These are phyloP conservation scores for Pinus taeda DNA, from an alignment of 75 land plant genomes.

Conservation along the genomic window DNA sequence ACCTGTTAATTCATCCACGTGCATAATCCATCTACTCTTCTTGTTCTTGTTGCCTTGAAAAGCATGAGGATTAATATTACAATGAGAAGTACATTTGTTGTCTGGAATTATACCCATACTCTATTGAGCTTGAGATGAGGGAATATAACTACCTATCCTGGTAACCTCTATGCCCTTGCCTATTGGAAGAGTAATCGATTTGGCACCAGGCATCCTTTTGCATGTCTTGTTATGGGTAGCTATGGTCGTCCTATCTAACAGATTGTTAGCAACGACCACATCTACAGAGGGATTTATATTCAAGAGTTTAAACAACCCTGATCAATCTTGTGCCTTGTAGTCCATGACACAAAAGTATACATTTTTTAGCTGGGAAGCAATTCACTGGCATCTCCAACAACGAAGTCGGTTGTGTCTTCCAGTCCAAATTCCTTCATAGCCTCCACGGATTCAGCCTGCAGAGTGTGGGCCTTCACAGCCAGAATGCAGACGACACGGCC, in stretches of 20 bases:
- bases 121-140: too few relatives aligned
- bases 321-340: constrained; percentile 31
- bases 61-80: too few relatives aligned
- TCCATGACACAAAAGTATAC: constrained; percentile 64
- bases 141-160: constrained; percentile 17
- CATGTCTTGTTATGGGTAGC: too few relatives aligned
- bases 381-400: constrained; percentile 44
- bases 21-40: constrained; percentile 51
- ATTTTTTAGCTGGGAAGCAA: constrained; percentile 23
- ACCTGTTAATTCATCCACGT: not conserved
- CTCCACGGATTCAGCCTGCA: constrained; percentile 19
- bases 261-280: constrained; percentile 62
- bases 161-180: constrained; percentile 56
- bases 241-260: constrained; percentile 11
- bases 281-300: constrained; percentile 41
- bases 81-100: too few relatives aligned
- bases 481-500: constrained; percentile 64
- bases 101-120: not conserved
- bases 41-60: not conserved
- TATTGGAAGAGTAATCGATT: constrained; percentile 43
- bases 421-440: constrained; percentile 46
- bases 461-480: constrained; percentile 29
- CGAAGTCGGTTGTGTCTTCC: constrained; percentile 38
- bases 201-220: constrained; percentile 1
- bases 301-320: constrained; percentile 31